Percentiles rank a stretch among this genome's conserved stretches.
Conservation (phyloP, 306 rosid genomes). For the Canavalia gladiata region DNA sequence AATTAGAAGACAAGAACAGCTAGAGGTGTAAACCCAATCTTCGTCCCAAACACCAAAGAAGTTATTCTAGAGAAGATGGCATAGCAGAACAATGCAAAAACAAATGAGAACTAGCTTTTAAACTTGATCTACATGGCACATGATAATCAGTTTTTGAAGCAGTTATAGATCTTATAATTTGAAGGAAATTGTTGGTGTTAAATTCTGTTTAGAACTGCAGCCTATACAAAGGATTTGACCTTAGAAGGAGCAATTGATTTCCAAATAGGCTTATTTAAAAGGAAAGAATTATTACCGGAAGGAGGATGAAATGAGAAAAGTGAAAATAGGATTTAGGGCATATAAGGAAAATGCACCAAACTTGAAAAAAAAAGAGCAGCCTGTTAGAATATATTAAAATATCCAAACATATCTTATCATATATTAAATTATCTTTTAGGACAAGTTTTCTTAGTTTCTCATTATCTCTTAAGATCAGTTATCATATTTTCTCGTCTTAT, state of each 20-base stretch:
- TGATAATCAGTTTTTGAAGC: background rate
- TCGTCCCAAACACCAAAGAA: too few relatives aligned
- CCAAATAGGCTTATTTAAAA: background rate
- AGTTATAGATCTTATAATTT: background rate
- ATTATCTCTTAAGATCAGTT: too few relatives aligned
- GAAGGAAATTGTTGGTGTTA: background rate
- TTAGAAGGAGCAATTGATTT: background rate
- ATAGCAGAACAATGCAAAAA: background rate
- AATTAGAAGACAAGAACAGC: too few relatives aligned
- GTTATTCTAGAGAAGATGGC: too few relatives aligned
- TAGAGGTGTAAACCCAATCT: too few relatives aligned
- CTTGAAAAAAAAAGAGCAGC: too few relatives aligned
- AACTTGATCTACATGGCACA: background rate
- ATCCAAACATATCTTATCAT: too few relatives aligned
- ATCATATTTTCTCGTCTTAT: too few relatives aligned
- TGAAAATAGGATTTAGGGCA: background rate
- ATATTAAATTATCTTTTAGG: too few relatives aligned
- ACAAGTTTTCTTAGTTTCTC: too few relatives aligned
- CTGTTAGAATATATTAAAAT: too few relatives aligned
- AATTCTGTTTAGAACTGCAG: background rate
- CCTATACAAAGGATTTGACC: background rate
- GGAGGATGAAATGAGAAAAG: background rate
- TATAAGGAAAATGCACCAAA: too few relatives aligned
- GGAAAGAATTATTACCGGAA: background rate
- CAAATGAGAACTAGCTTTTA: background rate